Evolutionary conservation across 768 basidiomycete species (phyloP).

Genomic region (Butyriboletus loyo): DNA sequence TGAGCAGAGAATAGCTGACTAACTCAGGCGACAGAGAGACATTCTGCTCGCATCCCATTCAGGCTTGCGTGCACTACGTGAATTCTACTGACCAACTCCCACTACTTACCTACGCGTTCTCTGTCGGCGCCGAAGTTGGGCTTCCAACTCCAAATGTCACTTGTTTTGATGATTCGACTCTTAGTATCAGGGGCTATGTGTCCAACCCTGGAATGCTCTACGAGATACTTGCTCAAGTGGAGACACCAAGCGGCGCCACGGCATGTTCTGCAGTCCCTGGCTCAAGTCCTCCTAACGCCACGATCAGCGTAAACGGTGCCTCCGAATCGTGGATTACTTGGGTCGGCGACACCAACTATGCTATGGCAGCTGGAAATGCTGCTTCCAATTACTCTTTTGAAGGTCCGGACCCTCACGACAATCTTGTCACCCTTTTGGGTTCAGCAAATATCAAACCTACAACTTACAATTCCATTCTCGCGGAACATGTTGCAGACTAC

Average conservation of each 20-base stretch:
- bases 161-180: slow-evolving; percentile 53
- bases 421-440: slow-evolving; percentile 40
- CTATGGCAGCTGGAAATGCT: slow-evolving; percentile 57
- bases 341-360: slow-evolving; percentile 73
- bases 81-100: slow-evolving; percentile 37
- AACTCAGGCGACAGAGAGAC: slow-evolving; percentile 37
- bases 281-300: slow-evolving; percentile 40
- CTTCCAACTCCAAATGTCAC: slow-evolving; percentile 58
- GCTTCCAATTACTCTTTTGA: slow-evolving; percentile 59
- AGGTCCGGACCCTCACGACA: slow-evolving; percentile 56
- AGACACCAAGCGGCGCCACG: slow-evolving; percentile 31
- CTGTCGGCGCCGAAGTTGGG: slow-evolving; percentile 42
- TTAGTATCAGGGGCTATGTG: slow-evolving; percentile 52
- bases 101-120: slow-evolving; percentile 45
- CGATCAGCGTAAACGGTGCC: slow-evolving; percentile 44
- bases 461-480: slow-evolving; percentile 40
- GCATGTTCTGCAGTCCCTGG: slow-evolving; percentile 32
- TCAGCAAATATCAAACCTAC: slow-evolving; percentile 19
- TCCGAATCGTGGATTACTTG: slow-evolving; percentile 64
- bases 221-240: slow-evolving; percentile 56
- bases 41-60: slow-evolving; percentile 66
- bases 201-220: slow-evolving; percentile 62
- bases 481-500: slow-evolving; percentile 52
- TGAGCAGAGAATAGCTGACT: background rate
- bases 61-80: slow-evolving; percentile 60